These are phyloP conservation scores for Pleodorina starrii DNA, from an alignment of 139 green algal species.

Conservation along the genomic window DNA sequence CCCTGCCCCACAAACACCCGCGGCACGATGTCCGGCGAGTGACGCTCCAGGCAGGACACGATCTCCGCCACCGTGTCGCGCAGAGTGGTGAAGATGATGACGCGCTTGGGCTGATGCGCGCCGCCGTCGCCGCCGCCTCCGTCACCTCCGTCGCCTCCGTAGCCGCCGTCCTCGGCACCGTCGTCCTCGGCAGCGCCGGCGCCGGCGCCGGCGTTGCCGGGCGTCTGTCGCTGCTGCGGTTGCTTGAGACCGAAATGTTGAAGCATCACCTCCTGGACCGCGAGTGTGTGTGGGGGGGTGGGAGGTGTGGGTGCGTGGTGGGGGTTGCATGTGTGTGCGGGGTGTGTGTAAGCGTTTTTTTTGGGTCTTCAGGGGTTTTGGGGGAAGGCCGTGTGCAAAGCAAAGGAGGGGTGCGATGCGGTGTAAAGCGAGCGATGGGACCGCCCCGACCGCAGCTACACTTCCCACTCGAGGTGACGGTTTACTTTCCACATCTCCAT, in stretches of 20 bases:
- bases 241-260: slow-evolving; percentile 32
- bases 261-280: slow-evolving; percentile 19
- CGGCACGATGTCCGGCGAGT: slow-evolving; percentile 70
- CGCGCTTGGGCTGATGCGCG: slow-evolving; percentile 50
- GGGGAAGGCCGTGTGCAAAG: too few relatives aligned
- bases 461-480: too few relatives aligned
- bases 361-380: too few relatives aligned
- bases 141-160: not conserved
- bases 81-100: slow-evolving; percentile 89
- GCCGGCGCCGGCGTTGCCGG: not conserved
- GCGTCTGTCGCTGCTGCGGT: not conserved
- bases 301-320: too few relatives aligned
- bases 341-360: too few relatives aligned
- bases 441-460: too few relatives aligned
- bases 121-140: not conserved
- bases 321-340: too few relatives aligned
- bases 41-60: slow-evolving; percentile 68
- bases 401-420: too few relatives aligned
- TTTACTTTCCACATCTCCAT: too few relatives aligned
- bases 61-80: slow-evolving; percentile 85
- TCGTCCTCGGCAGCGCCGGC: not conserved
- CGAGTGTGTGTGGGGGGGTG: too few relatives aligned
- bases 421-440: too few relatives aligned
- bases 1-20: slow-evolving; percentile 92
- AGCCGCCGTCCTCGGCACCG: not conserved